Conservation (phyloP, 345 rosid genomes). For the Arabidopsis arenosa region DNA sequence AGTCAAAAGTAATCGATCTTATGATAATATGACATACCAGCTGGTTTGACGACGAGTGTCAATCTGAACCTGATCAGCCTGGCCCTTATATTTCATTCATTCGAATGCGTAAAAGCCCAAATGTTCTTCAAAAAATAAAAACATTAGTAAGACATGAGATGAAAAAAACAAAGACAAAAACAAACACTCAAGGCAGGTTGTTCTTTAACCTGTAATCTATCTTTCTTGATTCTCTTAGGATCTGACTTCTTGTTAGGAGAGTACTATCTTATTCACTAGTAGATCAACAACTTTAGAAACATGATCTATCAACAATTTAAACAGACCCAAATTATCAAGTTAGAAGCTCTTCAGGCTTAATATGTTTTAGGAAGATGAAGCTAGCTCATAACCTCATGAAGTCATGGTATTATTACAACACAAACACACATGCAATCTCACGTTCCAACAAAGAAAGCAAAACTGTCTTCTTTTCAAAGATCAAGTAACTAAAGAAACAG, state of each 20-base stretch:
- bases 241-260: not conserved
- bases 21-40: not conserved
- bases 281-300: not conserved
- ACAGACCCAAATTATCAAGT: not conserved
- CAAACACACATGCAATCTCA: not conserved
- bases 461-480: not conserved
- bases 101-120: not conserved
- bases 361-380: not conserved
- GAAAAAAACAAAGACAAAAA: too few relatives aligned
- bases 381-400: not conserved
- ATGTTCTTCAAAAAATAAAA: not conserved
- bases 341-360: not conserved
- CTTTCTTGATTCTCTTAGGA: not conserved
- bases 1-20: not conserved
- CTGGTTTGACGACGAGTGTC: not conserved
- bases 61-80: not conserved
- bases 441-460: not conserved
- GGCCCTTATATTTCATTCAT: not conserved
- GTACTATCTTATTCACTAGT: not conserved
- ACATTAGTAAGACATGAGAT: not conserved
- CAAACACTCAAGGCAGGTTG: not conserved
- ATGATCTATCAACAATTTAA: not conserved
- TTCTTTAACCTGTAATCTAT: not conserved
- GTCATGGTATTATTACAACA: not conserved
- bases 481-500: slow-evolving; percentile 1